Conservation (phyloP, 2,329 filamentous ascomycete species). For the Xylaria sp. region DNA sequence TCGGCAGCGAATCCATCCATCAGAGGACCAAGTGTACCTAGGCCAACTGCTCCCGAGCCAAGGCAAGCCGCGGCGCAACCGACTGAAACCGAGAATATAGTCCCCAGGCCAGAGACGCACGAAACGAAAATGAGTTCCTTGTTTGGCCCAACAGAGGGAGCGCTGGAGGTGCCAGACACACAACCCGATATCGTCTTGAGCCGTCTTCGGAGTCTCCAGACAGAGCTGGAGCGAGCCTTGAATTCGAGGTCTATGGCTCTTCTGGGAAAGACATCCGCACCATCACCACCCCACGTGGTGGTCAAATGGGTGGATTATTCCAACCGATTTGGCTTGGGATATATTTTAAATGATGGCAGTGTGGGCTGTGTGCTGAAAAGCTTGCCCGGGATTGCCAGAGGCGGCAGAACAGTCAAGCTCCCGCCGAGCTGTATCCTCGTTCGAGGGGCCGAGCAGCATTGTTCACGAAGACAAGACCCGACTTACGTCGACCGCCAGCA, state of each 20-base stretch:
- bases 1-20: constrained; percentile 8
- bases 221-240: constrained; percentile 56
- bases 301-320: constrained; percentile 87
- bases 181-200: constrained; percentile 54
- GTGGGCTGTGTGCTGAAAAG: constrained; percentile 64
- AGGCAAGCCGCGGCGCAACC: constrained; percentile 4
- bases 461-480: constrained; percentile 55
- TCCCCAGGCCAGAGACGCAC: constrained; percentile 4
- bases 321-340: constrained; percentile 79
- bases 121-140: constrained; percentile 38
- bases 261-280: constrained; percentile 48
- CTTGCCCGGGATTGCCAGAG: constrained; percentile 47
- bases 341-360: constrained; percentile 76
- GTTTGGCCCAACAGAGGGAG: constrained; percentile 51
- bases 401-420: constrained; percentile 45
- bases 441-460: constrained; percentile 64
- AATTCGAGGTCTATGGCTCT: constrained; percentile 60
- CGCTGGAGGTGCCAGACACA: constrained; percentile 46
- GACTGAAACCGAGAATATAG: constrained; percentile 12
- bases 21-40: constrained; percentile 4
- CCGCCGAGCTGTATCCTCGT: constrained; percentile 70
- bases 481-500: constrained; percentile 54
- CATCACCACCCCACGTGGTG: constrained; percentile 57
- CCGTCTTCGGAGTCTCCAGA: constrained; percentile 51
- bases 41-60: constrained; percentile 7